Evolutionary conservation across 1,284 basidiomycete genomes (phyloP).

Genomic region (Omphalotus olearius): DNA sequence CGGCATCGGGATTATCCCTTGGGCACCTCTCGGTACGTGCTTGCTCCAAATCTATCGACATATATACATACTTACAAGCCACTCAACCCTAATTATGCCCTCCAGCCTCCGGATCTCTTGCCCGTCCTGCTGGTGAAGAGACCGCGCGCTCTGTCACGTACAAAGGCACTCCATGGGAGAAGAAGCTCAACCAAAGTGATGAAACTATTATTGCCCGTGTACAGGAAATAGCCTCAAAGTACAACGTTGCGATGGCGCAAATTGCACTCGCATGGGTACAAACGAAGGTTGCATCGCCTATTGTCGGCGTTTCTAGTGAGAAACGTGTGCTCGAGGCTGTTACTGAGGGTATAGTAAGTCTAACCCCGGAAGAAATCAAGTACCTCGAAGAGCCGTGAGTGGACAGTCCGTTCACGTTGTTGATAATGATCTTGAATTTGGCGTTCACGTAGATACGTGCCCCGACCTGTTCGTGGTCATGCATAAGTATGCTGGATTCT

Average conservation of each 20-base stretch:
- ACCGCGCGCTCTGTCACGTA: neutral
- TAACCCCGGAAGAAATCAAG: neutral
- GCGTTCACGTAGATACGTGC: too few species aligned
- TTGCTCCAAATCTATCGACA: neutral
- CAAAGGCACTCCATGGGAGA: conserved; percentile 3
- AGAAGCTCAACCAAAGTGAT: neutral
- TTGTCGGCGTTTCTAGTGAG: neutral
- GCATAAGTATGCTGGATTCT: too few species aligned
- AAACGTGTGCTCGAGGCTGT: neutral
- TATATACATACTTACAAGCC: too few species aligned
- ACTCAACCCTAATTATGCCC: neutral
- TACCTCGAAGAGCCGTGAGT: neutral
- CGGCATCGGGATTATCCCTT: conserved; percentile 43
- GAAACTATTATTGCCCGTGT: neutral
- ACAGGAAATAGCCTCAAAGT: neutral
- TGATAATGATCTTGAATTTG: too few species aligned
- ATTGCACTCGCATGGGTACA: neutral
- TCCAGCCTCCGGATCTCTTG: neutral
- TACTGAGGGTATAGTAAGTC: neutral
- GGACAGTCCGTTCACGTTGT: neutral
- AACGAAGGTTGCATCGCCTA: neutral
- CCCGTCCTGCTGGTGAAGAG: neutral
- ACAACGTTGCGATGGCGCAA: neutral
- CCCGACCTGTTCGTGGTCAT: too few species aligned
- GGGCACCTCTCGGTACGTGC: conserved; percentile 29